Evolutionary conservation across 176 grass and related monocot species (phyloP).

Genomic region (Eragrostis curvula): DNA sequence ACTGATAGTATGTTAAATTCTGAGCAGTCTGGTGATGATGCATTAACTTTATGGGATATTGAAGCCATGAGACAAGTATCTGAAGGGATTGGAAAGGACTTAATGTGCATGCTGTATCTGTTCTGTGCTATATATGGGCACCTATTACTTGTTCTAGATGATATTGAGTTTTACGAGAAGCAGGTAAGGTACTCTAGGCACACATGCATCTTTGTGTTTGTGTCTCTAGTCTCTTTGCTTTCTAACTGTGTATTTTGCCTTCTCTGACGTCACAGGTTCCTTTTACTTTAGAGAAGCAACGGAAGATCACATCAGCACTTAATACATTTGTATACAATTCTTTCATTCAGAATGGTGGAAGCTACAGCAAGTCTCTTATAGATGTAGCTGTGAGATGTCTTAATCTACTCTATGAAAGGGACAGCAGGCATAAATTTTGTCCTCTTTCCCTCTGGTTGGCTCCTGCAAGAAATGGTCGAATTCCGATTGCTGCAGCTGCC

Average conservation of each 20-base stretch:
- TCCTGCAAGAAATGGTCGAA: conserved; percentile 75
- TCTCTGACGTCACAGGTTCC: conserved; percentile 65
- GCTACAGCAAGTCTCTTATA: conserved; percentile 57
- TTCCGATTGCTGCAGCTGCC: conserved; percentile 80
- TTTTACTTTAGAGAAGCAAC: conserved; percentile 77
- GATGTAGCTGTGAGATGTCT: conserved; percentile 86
- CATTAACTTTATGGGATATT: conserved; percentile 78
- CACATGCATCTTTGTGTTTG: not conserved
- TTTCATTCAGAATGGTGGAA: conserved; percentile 62
- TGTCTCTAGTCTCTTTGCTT: not conserved
- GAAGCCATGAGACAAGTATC: conserved; percentile 77
- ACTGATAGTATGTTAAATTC: conserved; percentile 51
- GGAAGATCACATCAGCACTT: conserved; percentile 78
- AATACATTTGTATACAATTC: conserved; percentile 98
- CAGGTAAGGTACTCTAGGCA: conserved; percentile 53
- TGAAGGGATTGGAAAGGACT: conserved; percentile 58
- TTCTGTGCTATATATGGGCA: conserved; percentile 95
- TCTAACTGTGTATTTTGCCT: conserved; percentile 10
- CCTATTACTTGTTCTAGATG: conserved; percentile 89
- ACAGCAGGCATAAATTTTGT: conserved; percentile 88
- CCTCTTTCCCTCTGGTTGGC: conserved; percentile 83
- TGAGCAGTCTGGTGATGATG: conserved; percentile 50
- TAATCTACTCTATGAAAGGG: conserved; percentile 95
- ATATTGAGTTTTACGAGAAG: conserved; percentile 97
- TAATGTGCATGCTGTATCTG: conserved; percentile 70